Percentiles rank a stretch among this genome's conserved stretches.
phyloP scores from a whole-genome alignment of 805 yeast genomes.

The Cyberlindnera meyerae region DNA sequence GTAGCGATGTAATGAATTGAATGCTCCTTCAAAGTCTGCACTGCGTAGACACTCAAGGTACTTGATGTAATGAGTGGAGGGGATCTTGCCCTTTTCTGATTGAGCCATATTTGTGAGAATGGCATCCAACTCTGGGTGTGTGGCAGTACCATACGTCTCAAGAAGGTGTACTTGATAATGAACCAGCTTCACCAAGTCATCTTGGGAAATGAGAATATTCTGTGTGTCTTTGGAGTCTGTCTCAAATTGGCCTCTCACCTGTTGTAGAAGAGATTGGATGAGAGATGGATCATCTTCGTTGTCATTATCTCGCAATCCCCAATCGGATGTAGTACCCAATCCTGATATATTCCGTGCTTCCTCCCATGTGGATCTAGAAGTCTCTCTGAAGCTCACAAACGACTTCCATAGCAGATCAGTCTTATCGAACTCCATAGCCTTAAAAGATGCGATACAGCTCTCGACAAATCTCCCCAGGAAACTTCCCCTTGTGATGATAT shows the following conservation, averaged over 20 bases:
- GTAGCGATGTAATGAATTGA: slow-evolving; percentile 53
- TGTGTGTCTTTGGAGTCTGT: slow-evolving; percentile 6
- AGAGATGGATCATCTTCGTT: slow-evolving; percentile 22
- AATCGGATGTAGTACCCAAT: slow-evolving; percentile 6
- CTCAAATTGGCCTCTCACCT: slow-evolving; percentile 1
- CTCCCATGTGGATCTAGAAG: too few relatives aligned
- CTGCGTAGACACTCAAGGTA: slow-evolving; percentile 54
- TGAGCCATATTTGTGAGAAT: slow-evolving; percentile 44
- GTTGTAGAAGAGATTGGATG: slow-evolving; percentile 11
- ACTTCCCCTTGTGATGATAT: slow-evolving; percentile 33
- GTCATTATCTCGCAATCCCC: slow-evolving; percentile 6
- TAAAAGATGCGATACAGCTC: slow-evolving; percentile 35
- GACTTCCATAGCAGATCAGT: slow-evolving; percentile 38
- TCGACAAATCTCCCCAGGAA: slow-evolving; percentile 44
- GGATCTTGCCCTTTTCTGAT: slow-evolving; percentile 38
- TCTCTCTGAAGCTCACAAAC: slow-evolving; percentile 33
- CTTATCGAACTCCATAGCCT: slow-evolving; percentile 44
- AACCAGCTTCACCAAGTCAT: slow-evolving; percentile 45
- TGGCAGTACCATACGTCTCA: slow-evolving; percentile 47
- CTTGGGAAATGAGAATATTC: slow-evolving; percentile 41
- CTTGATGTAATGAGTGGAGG: slow-evolving; percentile 49
- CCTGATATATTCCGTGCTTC: too few relatives aligned
- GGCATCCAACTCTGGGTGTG: slow-evolving; percentile 39
- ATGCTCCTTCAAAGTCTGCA: slow-evolving; percentile 52
- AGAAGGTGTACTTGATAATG: slow-evolving; percentile 49